Evolutionary conservation across 1,139 yeast species (phyloP).

Genomic region (Blastobotrys serpentis): DNA sequence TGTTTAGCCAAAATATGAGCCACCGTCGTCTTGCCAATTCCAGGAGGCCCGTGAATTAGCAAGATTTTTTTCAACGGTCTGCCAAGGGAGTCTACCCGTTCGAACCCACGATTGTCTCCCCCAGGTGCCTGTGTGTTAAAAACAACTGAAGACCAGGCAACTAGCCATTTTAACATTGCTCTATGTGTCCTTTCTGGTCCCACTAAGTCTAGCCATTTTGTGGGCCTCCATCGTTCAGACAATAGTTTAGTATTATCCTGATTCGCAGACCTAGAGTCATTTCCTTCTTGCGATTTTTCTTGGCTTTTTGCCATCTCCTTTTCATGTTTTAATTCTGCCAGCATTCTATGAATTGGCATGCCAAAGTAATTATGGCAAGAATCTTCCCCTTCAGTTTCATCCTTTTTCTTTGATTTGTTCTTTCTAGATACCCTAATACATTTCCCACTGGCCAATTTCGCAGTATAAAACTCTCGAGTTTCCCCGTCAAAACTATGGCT

Average conservation of each 20-base stretch:
- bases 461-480: constrained; percentile 1
- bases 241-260: constrained; percentile 20
- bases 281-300: constrained; percentile 1
- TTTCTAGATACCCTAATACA: neutral
- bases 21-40: constrained; percentile 91
- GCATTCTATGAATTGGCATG: constrained; percentile 33
- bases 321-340: constrained; percentile 22
- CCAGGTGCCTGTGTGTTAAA: constrained; percentile 45
- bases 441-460: neutral
- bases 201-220: constrained; percentile 62
- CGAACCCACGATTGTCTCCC: constrained; percentile 14
- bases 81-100: constrained; percentile 22
- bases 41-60: constrained; percentile 88
- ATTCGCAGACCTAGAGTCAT: constrained; percentile 4
- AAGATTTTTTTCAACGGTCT: constrained; percentile 73
- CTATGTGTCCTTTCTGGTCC: constrained; percentile 86
- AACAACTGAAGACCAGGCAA: constrained; percentile 74
- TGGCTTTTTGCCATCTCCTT: constrained; percentile 3
- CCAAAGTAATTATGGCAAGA: constrained; percentile 32
- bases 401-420: neutral
- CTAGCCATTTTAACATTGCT: constrained; percentile 70
- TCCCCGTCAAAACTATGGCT: constrained; percentile 3
- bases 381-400: neutral
- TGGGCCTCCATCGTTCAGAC: constrained; percentile 87
- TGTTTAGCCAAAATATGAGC: constrained; percentile 83